Conservation (phyloP, 148 eudicot genomes). For the Suaeda aralocaspica region DNA sequence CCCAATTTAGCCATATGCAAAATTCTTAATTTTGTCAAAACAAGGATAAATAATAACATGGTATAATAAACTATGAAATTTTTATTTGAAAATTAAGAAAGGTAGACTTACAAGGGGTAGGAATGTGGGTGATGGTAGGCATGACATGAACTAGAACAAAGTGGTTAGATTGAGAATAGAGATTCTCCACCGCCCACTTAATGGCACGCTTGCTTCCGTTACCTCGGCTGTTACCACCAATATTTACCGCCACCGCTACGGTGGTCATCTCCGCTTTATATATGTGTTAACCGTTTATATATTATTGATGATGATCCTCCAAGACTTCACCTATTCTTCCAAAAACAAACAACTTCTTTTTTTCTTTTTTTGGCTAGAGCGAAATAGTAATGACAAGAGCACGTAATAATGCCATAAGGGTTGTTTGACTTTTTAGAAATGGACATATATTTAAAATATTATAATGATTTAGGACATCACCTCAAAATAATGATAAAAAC, state of each 20-base stretch:
- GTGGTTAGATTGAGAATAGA: conserved; percentile 41
- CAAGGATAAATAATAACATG: no score
- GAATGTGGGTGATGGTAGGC: conserved; percentile 55
- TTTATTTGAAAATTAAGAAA: no score
- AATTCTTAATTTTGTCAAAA: no score
- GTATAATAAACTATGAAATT: no score
- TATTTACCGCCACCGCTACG: conserved; percentile 72
- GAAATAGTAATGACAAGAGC: neutral
- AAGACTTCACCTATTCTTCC: no score
- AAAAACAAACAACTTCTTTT: no score
- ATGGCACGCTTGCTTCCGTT: conserved; percentile 75
- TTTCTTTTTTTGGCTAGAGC: no score
- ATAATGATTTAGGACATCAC: neutral
- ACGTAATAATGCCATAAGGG: conserved; percentile 11
- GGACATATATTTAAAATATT: neutral
- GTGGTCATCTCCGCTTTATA: conserved; percentile 24
- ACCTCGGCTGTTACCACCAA: conserved; percentile 38
- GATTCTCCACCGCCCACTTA: conserved; percentile 63
- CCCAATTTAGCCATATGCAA: no score
- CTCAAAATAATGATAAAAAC: neutral
- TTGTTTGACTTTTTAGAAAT: conserved; percentile 9
- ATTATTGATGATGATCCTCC: no score
- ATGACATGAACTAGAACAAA: conserved; percentile 64
- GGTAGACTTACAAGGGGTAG: conserved; percentile 44
- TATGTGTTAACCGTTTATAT: no score